Conservation (phyloP, 1,139 yeast genomes). For the Lodderomyces margitis region DNA sequence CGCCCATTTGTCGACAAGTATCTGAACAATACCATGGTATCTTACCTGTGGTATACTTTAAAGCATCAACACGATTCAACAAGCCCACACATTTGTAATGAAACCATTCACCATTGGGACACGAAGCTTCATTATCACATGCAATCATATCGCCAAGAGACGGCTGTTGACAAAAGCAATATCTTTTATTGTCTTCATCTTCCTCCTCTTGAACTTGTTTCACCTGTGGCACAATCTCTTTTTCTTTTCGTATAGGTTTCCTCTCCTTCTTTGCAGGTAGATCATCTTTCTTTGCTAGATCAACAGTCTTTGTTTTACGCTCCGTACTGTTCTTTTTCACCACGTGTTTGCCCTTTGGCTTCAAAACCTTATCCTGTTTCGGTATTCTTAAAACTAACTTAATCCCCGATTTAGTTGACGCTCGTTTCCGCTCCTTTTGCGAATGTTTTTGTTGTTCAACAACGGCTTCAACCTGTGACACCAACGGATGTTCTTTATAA, state of each 20-base stretch:
- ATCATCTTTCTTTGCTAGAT: background rate
- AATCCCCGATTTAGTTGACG: constrained; percentile 18
- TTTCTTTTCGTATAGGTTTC: constrained; percentile 6
- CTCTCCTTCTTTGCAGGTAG: constrained; percentile 6
- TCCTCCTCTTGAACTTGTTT: constrained; percentile 9
- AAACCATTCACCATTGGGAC: constrained; percentile 52
- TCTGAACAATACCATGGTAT: constrained; percentile 45
- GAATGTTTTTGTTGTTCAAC: constrained; percentile 29
- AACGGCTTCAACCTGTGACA: constrained; percentile 41
- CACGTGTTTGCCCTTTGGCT: constrained; percentile 8
- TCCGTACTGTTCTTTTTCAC: constrained; percentile 3
- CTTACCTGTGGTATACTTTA: constrained; percentile 36
- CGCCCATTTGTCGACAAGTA: constrained; percentile 26
- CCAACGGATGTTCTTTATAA: constrained; percentile 35
- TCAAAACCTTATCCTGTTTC: constrained; percentile 11
- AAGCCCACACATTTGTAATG: constrained; percentile 50
- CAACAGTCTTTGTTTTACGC: background rate
- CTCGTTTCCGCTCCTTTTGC: constrained; percentile 21
- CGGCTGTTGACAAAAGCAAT: constrained; percentile 46
- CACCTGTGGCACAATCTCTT: constrained; percentile 3
- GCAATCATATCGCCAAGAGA: constrained; percentile 50
- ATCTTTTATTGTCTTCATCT: constrained; percentile 26
- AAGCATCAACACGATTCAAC: constrained; percentile 38
- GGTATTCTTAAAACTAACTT: constrained; percentile 33
- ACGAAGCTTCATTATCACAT: constrained; percentile 40